Evolutionary conservation across 495 filamentous ascomycete species (phyloP).

Genomic region (Xylaria cubensis): DNA sequence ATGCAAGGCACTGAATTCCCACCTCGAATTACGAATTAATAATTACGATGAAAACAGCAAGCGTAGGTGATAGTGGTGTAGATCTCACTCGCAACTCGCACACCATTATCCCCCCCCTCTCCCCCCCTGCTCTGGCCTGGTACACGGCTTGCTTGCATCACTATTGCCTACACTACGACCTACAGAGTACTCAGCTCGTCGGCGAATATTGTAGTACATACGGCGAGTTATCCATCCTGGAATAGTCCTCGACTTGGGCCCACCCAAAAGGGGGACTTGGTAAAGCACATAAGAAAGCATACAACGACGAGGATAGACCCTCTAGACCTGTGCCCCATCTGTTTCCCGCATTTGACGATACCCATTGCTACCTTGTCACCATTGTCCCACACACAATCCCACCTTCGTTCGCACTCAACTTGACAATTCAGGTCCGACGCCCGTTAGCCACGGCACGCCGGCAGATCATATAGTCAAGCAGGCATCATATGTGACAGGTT

Average conservation of each 20-base stretch:
- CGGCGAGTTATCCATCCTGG: constrained; percentile 5
- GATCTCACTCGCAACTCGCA: constrained; percentile 20
- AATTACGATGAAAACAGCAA: constrained; percentile 12
- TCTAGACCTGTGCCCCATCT: constrained; percentile 9
- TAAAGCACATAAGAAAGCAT: constrained; percentile 16
- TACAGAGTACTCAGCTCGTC: constrained; percentile 8
- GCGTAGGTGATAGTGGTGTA: constrained; percentile 7
- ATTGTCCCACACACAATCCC: not conserved
- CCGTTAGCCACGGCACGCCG: constrained; percentile 3
- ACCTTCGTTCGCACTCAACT: not conserved
- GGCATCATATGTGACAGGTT: not conserved
- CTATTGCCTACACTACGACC: not conserved
- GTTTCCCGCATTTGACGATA: constrained; percentile 9
- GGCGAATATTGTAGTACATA: not conserved
- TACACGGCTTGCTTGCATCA: constrained; percentile 1
- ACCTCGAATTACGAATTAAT: not conserved
- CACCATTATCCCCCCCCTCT: not conserved
- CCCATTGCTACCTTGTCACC: not conserved
- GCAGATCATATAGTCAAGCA: not conserved
- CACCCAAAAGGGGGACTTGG: not conserved
- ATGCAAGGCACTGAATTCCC: not conserved
- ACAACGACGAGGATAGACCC: constrained; percentile 4
- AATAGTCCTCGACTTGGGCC: constrained; percentile 14
- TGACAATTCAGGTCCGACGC: not conserved
- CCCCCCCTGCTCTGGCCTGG: constrained; percentile 4